Base-by-base conservation (phyloP, 768 basidiomycete species). In the Hygrophorus russula region DNA sequence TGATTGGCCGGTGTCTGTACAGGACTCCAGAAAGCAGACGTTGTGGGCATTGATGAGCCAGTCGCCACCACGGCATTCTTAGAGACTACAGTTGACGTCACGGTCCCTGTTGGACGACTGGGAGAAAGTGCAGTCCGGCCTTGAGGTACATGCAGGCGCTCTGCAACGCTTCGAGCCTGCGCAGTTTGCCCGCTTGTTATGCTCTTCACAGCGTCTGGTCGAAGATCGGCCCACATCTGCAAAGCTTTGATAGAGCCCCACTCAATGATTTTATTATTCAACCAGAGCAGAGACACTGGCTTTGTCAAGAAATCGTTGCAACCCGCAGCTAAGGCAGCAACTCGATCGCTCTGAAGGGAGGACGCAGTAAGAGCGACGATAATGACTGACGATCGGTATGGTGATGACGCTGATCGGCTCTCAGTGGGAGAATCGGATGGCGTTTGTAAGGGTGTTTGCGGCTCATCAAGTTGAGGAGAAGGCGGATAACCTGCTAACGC, bases 261-360 rank as follows among this genome's bases (percentile, higher is more conserved):
- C 60, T 99, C 96, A 48, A 94, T 88, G 57, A 98, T 93, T 69
- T 99, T 99, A 67, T 82, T 88, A 59, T 97, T 91, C 41, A 99
- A 68, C 96, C 96, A 99, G 36, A 83, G 71, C 20, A 96, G 68
- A 5, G 88, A 90, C 24, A 99, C 94, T 0, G 96, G 96, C 56
- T 99, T 99, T 33, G 93, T 98, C 39, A 99, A 62, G 64, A 98
- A 99, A 60, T 99, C 96, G 54, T 99, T 98, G 65, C 96, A 99
- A 5, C 96, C 96, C 1, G 96, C 96, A 4, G 89, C 93, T 31
- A 99, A 80, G n/a, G 96, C 96, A 14, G 82, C 82, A 37, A 97
- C 89, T 67, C 96, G 81, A 69, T 99, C 96, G 48, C 78, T 82
- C 58, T 92, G 85, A n/a, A 94, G 70, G 9, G 88, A 88, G 2